phyloP scores from a whole-genome alignment of 1,284 basidiomycete species.

The Phylloboletellus chloephorus region DNA sequence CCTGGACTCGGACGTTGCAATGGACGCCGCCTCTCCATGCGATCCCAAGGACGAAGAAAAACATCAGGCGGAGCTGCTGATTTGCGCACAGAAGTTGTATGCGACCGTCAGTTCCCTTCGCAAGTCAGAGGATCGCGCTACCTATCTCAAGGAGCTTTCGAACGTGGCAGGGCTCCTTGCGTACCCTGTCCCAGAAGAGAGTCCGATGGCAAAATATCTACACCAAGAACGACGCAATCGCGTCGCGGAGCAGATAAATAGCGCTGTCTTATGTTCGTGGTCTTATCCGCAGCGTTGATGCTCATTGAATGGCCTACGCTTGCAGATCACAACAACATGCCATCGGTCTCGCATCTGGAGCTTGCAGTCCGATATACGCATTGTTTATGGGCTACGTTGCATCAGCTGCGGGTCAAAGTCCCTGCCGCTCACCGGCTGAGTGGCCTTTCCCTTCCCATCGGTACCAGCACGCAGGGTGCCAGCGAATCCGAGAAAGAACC shows the following conservation, averaged over 20 bases:
- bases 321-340: constrained; percentile 47
- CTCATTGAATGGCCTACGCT: constrained; percentile 7
- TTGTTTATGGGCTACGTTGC: constrained; percentile 50
- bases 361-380: constrained; percentile 56
- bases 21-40: constrained; percentile 5
- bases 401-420: constrained; percentile 44
- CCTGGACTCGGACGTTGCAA: constrained; percentile 8
- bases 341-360: constrained; percentile 57
- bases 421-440: constrained; percentile 43
- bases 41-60: constrained; percentile 30
- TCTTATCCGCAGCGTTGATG: neutral
- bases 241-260: constrained; percentile 82
- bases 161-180: constrained; percentile 73
- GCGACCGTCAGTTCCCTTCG: constrained; percentile 49
- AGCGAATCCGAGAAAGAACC: constrained; percentile 28
- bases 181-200: constrained; percentile 68
- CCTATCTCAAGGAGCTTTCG: constrained; percentile 64
- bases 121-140: constrained; percentile 46
- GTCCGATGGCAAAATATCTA: constrained; percentile 65
- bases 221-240: constrained; percentile 67
- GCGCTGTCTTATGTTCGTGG: constrained; percentile 72
- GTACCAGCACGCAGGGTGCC: constrained; percentile 5
- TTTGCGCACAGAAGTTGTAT: constrained; percentile 58
- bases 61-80: constrained; percentile 43
- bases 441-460: constrained; percentile 23